A percentile compares a stretch with the other conserved stretches of the same genome.
phyloP scores from a whole-genome alignment of 1,284 basidiomycete species.

The Boletus hoseneyae region DNA sequence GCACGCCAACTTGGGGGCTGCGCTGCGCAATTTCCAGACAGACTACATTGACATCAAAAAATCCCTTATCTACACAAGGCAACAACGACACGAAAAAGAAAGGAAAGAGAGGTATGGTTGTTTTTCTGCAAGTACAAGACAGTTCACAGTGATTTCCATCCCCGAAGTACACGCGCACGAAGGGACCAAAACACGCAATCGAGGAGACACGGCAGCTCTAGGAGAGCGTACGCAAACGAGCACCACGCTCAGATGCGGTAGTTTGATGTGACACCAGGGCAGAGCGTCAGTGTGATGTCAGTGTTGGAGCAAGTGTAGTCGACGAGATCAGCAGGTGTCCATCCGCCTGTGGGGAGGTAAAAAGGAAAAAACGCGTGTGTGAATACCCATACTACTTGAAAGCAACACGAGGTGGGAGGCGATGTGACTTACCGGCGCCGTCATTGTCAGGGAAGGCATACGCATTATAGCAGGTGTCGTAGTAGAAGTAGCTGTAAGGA shows the following conservation, averaged over 20 bases:
- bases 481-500: constrained; percentile 25
- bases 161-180: neutral
- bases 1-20: no score
- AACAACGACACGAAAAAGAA: no score
- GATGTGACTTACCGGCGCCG: constrained; percentile 7
- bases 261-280: constrained; percentile 29
- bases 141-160: neutral
- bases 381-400: neutral
- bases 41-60: neutral
- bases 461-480: constrained; percentile 23
- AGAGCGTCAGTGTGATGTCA: constrained; percentile 33
- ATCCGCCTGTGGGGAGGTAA: neutral
- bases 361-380: constrained; percentile 3
- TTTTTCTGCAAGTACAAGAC: no score
- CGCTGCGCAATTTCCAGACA: neutral
- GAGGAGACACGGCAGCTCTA: no score
- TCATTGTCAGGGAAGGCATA: constrained; percentile 28
- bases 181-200: neutral
- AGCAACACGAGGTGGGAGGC: neutral
- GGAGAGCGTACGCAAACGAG: no score
- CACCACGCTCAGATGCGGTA: constrained; percentile 2
- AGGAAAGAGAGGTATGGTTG: no score
- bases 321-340: constrained; percentile 1
- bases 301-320: constrained; percentile 30
- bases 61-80: no score